Evolutionary conservation across 805 yeast species (phyloP), one percentile per base, ranked within the genome.

Genomic region (Hanseniaspora mollemarum): DNA sequence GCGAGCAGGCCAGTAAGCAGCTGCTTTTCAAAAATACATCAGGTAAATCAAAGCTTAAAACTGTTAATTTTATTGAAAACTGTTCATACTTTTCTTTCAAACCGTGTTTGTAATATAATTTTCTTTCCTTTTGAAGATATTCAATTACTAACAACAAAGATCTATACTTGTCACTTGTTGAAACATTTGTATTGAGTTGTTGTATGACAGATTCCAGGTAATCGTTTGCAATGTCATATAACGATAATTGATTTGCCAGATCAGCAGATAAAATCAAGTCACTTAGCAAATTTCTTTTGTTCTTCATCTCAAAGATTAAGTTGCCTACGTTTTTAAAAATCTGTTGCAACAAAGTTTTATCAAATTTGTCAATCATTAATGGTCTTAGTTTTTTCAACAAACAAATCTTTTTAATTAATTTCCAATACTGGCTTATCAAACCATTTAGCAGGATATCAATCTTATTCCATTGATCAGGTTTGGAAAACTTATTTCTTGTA

Each of bases 161-260:
- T 57, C 75, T 78, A 58, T 67, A 75, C 58, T 77, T 81, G 1
- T 74, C 67, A 25, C 71, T 67, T 0, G 80, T 72, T 54, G 77
- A 80, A 31, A 75, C 68, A 21, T 77, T 62, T 57, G 77, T 81
- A 63, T 90, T 97, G 62, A 86, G 88, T 0, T 87, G 74, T 1
- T 88, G 75, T 62, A 88, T 85, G 3, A 94, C 82, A 63, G 87
- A 94, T 33, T 85, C 88, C 64, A 82, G 86, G 60, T 87, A 80
- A 66, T 92, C 98, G 66, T 85, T 85, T 15, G 90, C 71, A 28
- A 87, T 78, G 54, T 83, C 87, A 53, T 80, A 81, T 35, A 80
- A 69, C 16, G 73, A 69, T 25, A 82, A 69, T 63, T 84, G 90
- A 62, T 92, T 95, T 0, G 96, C 90, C 2, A 85, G 65, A 15